Conservation (phyloP, 1,284 basidiomycete species). For the Sporisorium reilianum region DNA sequence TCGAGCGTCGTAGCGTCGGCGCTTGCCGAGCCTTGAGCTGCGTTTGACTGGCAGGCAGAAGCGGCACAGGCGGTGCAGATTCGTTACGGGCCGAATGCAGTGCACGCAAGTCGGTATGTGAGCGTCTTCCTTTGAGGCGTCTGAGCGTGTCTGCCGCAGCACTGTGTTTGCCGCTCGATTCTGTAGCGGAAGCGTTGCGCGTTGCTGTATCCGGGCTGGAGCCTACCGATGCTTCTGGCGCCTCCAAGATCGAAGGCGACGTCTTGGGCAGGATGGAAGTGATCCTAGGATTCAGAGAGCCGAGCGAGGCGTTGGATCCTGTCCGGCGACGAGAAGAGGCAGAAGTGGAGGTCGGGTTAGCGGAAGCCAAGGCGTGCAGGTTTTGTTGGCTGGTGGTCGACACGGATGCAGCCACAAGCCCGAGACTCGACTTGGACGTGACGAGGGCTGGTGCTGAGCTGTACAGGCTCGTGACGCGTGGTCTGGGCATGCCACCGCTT, state of each 20-base stretch:
- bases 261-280: slow-evolving; percentile 24
- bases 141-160: slow-evolving; percentile 28
- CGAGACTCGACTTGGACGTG: slow-evolving; percentile 13
- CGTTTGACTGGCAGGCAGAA: background rate
- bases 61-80: background rate
- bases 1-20: slow-evolving; percentile 14
- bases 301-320: slow-evolving; percentile 30
- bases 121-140: slow-evolving; percentile 27
- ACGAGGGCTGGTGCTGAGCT: slow-evolving; percentile 19
- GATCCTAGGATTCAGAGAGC: slow-evolving; percentile 14
- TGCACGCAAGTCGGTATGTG: slow-evolving; percentile 17
- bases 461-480: slow-evolving; percentile 32
- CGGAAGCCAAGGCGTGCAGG: slow-evolving; percentile 12
- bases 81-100: slow-evolving; percentile 15
- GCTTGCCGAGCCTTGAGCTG: background rate
- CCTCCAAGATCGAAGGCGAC: slow-evolving; percentile 30
- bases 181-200: background rate
- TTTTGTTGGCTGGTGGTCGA: slow-evolving; percentile 23
- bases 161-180: slow-evolving; percentile 1
- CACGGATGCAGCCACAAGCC: slow-evolving; percentile 11
- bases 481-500: background rate
- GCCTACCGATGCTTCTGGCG: slow-evolving; percentile 13
- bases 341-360: background rate
- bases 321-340: slow-evolving; percentile 19
- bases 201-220: background rate